phyloP scores from a whole-genome alignment of 805 yeast species.

The Cyberlindnera suaveolens region DNA sequence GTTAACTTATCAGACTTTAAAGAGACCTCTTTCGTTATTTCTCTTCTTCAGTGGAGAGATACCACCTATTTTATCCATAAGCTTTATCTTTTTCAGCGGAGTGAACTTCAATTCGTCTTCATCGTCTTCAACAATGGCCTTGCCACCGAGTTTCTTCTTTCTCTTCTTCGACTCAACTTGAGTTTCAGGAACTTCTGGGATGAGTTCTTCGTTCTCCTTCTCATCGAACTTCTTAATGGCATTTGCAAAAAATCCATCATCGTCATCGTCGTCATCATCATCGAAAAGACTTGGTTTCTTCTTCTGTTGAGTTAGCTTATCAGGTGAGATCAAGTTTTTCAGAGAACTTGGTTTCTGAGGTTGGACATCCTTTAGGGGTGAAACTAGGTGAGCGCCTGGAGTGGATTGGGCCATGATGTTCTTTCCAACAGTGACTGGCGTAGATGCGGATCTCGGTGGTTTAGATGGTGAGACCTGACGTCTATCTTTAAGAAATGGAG shows the following conservation, averaged over 20 bases:
- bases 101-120: slow-evolving; percentile 10
- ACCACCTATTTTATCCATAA: slow-evolving; percentile 21
- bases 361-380: slow-evolving; percentile 17
- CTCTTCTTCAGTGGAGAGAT: slow-evolving; percentile 24
- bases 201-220: not conserved
- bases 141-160: slow-evolving; percentile 18
- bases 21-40: slow-evolving; percentile 20
- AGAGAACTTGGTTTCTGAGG: slow-evolving; percentile 17
- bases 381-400: slow-evolving; percentile 11
- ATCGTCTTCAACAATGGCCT: slow-evolving; percentile 14
- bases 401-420: slow-evolving; percentile 22
- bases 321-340: slow-evolving; percentile 20
- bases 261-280: slow-evolving; percentile 25
- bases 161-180: slow-evolving; percentile 8
- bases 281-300: slow-evolving; percentile 21
- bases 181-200: not conserved
- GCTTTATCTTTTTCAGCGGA: slow-evolving; percentile 21
- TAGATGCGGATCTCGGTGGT: slow-evolving; percentile 6
- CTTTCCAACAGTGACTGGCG: slow-evolving; percentile 10
- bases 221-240: slow-evolving; percentile 6
- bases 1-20: slow-evolving; percentile 13
- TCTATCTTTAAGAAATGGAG: slow-evolving; percentile 19
- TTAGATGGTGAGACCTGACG: slow-evolving; percentile 7
- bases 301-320: slow-evolving; percentile 6
- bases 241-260: slow-evolving; percentile 18